Evolutionary conservation across 2,329 filamentous ascomycete species (phyloP), one percentile per base, ranked within the genome.

Genomic region (Colletotrichum tofieldiae): DNA sequence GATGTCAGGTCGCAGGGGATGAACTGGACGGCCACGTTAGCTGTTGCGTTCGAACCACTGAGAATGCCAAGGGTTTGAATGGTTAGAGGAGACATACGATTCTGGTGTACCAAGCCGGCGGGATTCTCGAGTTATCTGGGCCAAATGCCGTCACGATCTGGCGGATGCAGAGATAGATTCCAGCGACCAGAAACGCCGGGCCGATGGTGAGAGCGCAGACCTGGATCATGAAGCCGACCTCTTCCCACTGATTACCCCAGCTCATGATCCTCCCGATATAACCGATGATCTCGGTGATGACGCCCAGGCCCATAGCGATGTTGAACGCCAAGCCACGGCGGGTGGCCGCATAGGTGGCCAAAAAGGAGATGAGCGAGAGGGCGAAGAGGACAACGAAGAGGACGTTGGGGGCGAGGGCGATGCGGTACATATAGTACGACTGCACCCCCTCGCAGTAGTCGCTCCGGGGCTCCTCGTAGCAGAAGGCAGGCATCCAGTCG

Each of bases 171-270:
- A 93, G 82, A 77, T 93, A 93, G 51, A 93, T 86, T 1, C 86
- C 89, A 0, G 89, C 91, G 11, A 89, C 87, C 78, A 92, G 84
- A 77, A 92, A 93, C 1, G 90, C 90, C 0, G 92, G 91, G 0
- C 84, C 91, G 71, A 93, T 86, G 4, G 91, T 93, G 68, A 93
- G 83, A 74, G 87, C 89, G 77, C 88, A 86, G 47, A 91, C 87
- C 78, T 92, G 89, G 47, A 90, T 87, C 67, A 88, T 76, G 78
- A 89, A 89, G 26, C 82, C 81, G 51, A 80, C 78, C 73, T 84
- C 78, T n/a, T 76, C 75, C 82, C 85, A 92, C 4, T 85, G 86
- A 76, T 92, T 86, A 47, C 85, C 61, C 77, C 86, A 86, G 77
- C 89, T 86, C 76, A 87, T 81, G 41, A 93, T 81, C 12, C 91